Base-by-base conservation (phyloP, 75 land plant genomes). In the Ceratopteris richardii region DNA sequence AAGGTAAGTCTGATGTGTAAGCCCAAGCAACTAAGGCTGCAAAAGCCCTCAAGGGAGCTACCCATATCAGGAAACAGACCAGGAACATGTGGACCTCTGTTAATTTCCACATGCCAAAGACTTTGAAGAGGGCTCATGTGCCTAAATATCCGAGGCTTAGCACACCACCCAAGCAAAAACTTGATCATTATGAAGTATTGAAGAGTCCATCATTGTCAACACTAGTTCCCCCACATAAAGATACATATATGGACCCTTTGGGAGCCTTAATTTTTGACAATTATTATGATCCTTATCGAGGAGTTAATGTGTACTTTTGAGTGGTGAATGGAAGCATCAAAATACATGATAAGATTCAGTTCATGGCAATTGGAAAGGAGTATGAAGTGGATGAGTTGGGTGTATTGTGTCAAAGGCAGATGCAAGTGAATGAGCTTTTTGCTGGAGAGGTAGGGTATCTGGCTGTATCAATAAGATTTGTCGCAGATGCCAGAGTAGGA, bases 391-490 rank as follows among this genome's bases (percentile, higher is more conserved):
- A 90, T 69, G 99, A 95, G 57, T 63, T 95, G 56, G 99, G 99
- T 43, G 96, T 90, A 41, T 52, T 95, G 54, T 95, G 96, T 25
- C 96, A 96, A 33, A 72, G 69, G 54, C 99, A 95, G 68, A 51
- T 90, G 84, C 86, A 85, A 68, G 96, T 84, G 51, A 77, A 84
- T 64, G 86, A 84, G 67, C 52, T 95, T 20, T 82, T 67, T 71
- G 92, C 97, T 65, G 99, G 99, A 17, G 99, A 95, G 89, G 99
- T 95, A 29, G 99, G 99, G 0, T 95, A 95, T 56, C 69, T 95
- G 43, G 78, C 99, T 37, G 99, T 97, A 57, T 90, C 99, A 24
- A 95, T 95, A 65, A 75, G 97, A 66, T 86, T 97, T 40, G 99
- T 95, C 16, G 83, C 88, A 46, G 99, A 95, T 82, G 99, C 99